Evolutionary conservation across 176 grass and related monocot genomes (phyloP), one percentile per base, ranked within the genome.

Genomic region (Cymbopogon citratus): DNA sequence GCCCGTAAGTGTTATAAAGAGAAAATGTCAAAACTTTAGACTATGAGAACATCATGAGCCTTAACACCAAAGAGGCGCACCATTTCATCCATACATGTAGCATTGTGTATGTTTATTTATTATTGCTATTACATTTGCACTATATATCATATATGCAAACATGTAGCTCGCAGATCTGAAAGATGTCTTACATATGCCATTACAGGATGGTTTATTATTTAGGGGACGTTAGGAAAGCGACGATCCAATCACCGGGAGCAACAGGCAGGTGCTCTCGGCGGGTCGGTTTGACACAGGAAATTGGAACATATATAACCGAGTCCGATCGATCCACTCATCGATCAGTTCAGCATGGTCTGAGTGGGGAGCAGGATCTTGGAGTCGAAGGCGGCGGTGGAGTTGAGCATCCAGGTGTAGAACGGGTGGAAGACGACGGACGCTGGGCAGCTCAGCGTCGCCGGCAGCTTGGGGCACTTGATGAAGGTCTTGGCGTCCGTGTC

Each of bases 401-500:
- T 84, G 75, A 84, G 68, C 81, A 88, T 88, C 86, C 86, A 84
- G 13, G 15, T 78, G 41, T 64, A 49, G 80, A 71, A 87, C 0
- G 89, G 84, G 49, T 69, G 70, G 80, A 87, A 91, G 41, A 91
- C 27, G 61, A 66, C 66, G 5, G 79, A 12, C 0, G 36, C 29
- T 0, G 84, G 76, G 51, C 89, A 91, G 1, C 45, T 61, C 6
- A 84, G 73, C 19, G 12, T 21, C 2, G 68, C 59, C 68, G 75
- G 89, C 75, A 69, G 29, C 29, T 41, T 49, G 16, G 89, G 89
- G 76, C 89, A 91, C 40, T 87, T 54, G 63, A 91, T 76, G 84
- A 87, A 63, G 25, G 51, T 33, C 69, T 75, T 14, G 18, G 23
- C 89, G 43, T 84, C 52, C 31, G 79, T 87, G 70, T 69, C 63